A percentile compares a stretch with the other conserved stretches of the same genome.
phyloP scores from a whole-genome alignment of 345 rosid genomes.

The Hibiscus syriacus region DNA sequence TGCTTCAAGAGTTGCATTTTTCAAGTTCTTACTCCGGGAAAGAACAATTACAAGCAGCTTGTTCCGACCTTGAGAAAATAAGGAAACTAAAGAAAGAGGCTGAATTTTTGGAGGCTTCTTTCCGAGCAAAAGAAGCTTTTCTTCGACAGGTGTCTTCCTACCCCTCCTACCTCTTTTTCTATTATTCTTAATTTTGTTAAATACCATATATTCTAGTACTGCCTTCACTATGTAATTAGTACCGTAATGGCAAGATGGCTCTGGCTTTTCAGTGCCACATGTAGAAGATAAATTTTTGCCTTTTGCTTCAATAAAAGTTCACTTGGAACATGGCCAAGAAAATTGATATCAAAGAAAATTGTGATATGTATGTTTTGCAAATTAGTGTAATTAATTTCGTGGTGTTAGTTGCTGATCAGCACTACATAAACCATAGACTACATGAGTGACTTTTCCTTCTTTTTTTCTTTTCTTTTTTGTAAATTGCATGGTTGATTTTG shows the following conservation, averaged over 20 bases:
- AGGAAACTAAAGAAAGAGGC: slow-evolving; percentile 98
- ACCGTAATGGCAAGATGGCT: not conserved
- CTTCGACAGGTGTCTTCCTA: slow-evolving; percentile 56
- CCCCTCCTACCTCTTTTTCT: not conserved
- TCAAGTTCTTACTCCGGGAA: slow-evolving; percentile 75
- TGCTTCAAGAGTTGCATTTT: slow-evolving; percentile 68
- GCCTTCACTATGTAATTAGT: not conserved
- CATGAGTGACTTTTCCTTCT: not conserved
- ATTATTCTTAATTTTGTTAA: not conserved
- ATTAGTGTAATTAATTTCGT: not conserved
- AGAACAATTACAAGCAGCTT: slow-evolving; percentile 84
- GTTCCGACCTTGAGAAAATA: slow-evolving; percentile 92
- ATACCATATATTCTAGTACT: not conserved
- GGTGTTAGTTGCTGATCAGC: not conserved
- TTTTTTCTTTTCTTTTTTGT: not conserved
- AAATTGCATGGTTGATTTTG: not conserved
- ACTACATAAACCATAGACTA: not conserved
- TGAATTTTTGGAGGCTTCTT: slow-evolving; percentile 94
- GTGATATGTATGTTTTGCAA: not conserved
- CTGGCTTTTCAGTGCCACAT: not conserved
- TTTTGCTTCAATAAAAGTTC: not conserved
- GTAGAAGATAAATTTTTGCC: not conserved
- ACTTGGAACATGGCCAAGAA: not conserved
- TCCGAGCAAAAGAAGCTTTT: slow-evolving; percentile 88
- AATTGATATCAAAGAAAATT: not conserved